Base-by-base conservation (phyloP, 495 filamentous ascomycete genomes). In the Aspergillus leporis region DNA sequence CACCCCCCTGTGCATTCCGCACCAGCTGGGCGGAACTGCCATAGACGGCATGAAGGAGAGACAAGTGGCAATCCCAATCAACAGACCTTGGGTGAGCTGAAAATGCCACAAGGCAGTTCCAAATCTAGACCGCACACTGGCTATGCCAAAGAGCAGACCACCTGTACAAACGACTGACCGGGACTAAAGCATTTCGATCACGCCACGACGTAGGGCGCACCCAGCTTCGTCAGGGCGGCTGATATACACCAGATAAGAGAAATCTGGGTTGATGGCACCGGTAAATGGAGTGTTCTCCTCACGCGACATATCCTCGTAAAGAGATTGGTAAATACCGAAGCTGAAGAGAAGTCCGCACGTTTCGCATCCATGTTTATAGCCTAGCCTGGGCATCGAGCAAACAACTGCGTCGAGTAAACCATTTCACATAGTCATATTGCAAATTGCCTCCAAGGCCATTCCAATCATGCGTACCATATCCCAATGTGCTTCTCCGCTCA, bases 271-370 rank as follows among this genome's bases (percentile, higher is more conserved):
- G 78, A 69, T 5, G 63, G 74, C 74, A 23, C 65, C 68, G 1
- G 61, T 69, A 55, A 80, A 80, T 0, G 77, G 77, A 0, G 59
- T 70, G 22, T 62, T 56, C 5, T 62, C 62, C 2, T 66, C 46
- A 22, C 61, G 61, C 3, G 70, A 58, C 65, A 80, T 66, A 12
- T 69, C 63, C 41, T 80, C 74, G 55, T 78, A 81, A 0, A 80
- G 69, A 8, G 71, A 74, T 67, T 81, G 74, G 50, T 75, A 81
- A 28, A 81, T 68, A 21, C 77, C 78, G 41, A 77, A 80, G 10
- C 74, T 64, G 54, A 81, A 81, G 53, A 74, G 72, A 18, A 78
- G 66, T 14, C 74, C 77, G 38, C 75, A 79, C n/a, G n/a, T n/a
- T n/a, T n/a, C n/a, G n/a, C n/a, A n/a, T n/a, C n/a, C n/a, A n/a